Evolutionary conservation across 306 rosid genomes (phyloP).

Genomic region (Sicyos edulis): DNA sequence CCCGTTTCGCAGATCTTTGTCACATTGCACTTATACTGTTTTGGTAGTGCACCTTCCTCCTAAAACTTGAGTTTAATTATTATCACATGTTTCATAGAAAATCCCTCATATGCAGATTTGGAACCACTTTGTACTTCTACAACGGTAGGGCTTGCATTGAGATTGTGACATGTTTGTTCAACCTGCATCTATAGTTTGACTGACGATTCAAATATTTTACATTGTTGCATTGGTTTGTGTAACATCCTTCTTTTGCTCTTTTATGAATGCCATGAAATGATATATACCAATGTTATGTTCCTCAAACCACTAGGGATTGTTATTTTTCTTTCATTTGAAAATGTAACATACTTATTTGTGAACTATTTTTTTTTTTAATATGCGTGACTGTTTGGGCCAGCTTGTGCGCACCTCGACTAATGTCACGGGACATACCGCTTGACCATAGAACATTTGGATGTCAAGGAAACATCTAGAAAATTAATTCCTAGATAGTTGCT

Average conservation of each 20-base stretch:
- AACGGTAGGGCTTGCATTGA: no score
- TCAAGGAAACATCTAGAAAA: no score
- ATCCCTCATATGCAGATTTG: background rate
- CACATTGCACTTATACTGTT: no score
- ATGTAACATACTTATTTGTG: no score
- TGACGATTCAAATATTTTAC: background rate
- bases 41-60: background rate
- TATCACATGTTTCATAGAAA: background rate
- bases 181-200: slow-evolving; percentile 2
- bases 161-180: background rate
- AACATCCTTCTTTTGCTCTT: background rate
- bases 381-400: no score
- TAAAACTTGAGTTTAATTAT: background rate
- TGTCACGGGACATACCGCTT: no score
- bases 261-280: background rate
- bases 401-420: no score
- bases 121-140: background rate
- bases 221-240: background rate
- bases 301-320: background rate
- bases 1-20: no score
- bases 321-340: background rate
- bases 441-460: no score
- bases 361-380: no score
- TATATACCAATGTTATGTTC: background rate
- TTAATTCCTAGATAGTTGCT: no score